Base-by-base conservation (phyloP, 1,284 basidiomycete species). In the Schizopora paradoxa region DNA sequence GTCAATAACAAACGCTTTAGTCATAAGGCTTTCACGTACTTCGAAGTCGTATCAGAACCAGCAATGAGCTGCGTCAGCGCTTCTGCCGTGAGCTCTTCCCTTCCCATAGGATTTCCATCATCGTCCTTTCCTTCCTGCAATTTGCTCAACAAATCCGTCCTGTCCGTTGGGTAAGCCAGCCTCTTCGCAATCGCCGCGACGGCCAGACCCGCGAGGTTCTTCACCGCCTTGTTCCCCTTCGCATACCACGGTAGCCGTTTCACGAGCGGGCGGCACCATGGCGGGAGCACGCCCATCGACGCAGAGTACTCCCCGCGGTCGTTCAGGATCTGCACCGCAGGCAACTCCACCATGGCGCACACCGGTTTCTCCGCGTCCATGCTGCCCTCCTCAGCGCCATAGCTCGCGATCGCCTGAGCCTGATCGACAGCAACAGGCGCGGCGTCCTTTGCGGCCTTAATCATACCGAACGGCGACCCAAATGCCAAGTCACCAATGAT, bases 391-490 rank as follows among this genome's bases (percentile, higher is more conserved):
- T n/a, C n/a, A n/a, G 67, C 65, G 35, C 77, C 78, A 47, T 83
- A 82, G 1, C 70, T 66, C 5, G 72, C 66, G 68, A 84, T 77
- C 4, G 73, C 79, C 22, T 72, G 65, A 38, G 72, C 58, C 16
- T 68, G 66, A 3, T 67, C 68, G 14, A 69, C 61, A 3, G 74
- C 75, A 31, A 79, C 82, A 5, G 79, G 73, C 1, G 86, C 90
- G 8, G 79, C 74, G 61, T 93, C 90, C 48, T 77, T 76, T 29
- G 76, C 84, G 4, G 82, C 77, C 44, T 78, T 62, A 48, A 96
- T 72, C 92, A 96, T 96, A 23, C 90, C 91, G 56, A 96, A 95
- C 0, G 92, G 83, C 8, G 77, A 76, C 7, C 91, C 91, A 55
- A 93, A 93, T 0, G 89, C 87, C 21, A 91, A 73, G 60, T 89